These are phyloP conservation scores for Boletus sp. DNA, from an alignment of 768 basidiomycete genomes.

Conservation along the genomic window DNA sequence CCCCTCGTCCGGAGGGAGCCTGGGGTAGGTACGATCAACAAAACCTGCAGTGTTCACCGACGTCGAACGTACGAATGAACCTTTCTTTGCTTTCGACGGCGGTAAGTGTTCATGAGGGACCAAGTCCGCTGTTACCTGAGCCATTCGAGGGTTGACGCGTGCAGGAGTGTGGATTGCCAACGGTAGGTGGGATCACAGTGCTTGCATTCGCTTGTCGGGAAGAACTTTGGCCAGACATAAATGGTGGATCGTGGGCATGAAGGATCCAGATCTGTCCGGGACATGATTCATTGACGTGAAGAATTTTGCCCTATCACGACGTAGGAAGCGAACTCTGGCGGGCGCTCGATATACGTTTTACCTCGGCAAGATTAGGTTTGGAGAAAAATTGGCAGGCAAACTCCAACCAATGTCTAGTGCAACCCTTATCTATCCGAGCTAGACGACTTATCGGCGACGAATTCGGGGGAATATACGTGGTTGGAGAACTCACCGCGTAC, in stretches of 20 bases:
- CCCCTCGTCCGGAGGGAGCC: slow-evolving; percentile 25
- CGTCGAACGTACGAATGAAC: slow-evolving; percentile 15
- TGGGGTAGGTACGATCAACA: slow-evolving; percentile 1
- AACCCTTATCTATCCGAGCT: slow-evolving; percentile 18
- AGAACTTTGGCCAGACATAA: slow-evolving; percentile 9
- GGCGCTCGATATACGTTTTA: slow-evolving; percentile 18
- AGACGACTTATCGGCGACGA: background rate
- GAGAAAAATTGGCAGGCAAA: background rate
- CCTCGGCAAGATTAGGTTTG: background rate
- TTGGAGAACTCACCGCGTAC: background rate
- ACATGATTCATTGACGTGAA: background rate
- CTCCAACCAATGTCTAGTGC: slow-evolving; percentile 8
- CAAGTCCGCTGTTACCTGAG: slow-evolving; percentile 1
- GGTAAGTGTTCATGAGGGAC: background rate
- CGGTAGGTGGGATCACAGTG: background rate
- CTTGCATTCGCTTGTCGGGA: background rate
- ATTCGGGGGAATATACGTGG: background rate
- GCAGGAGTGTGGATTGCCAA: background rate
- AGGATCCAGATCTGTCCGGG: background rate
- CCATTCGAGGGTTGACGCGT: slow-evolving; percentile 6
- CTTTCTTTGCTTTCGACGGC: slow-evolving; percentile 1
- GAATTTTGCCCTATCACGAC: background rate
- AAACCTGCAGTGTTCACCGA: background rate
- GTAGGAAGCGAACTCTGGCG: background rate
- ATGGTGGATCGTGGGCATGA: slow-evolving; percentile 8